Base-by-base conservation (phyloP, 1,284 basidiomycete species). In the Rhodotorula mucilaginosa region DNA sequence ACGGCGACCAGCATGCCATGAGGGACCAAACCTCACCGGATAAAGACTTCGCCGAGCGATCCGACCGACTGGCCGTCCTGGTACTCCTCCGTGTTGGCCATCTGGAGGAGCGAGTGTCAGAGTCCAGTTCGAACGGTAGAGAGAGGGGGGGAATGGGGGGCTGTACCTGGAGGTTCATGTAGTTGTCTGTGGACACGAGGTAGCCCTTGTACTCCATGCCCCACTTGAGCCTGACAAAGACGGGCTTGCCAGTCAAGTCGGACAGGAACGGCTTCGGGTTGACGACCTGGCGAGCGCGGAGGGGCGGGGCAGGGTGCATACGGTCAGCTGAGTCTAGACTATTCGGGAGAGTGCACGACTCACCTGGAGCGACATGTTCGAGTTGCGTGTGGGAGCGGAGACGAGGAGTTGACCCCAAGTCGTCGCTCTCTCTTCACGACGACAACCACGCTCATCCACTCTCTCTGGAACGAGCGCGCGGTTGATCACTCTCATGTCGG, bases 231-330 rank as follows among this genome's bases (percentile, higher is more conserved):
- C 89, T 88, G 70, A 99, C 95, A 57, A 72, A 90, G 63, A 98
- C 93, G 59, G 91, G 90, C 86, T 99, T 98, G 78, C 97, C 97
- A 39, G 96, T 98, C 79, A 98, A 88, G 82, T 97, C 93, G 84
- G 98, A 93, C 79, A 99, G 87, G 84, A 99, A 99, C 13, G 97
- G 97, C 84, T 98, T 98, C 26, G 97, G 96, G 83, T 99, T 99
- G 79, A 98, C 93, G 75, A 95, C 95, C 79, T 89, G 59, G 76
- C 72, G n/a, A 19, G 29, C 10, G 54, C 4, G 39, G n/a, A 6
- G 64, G 5, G 34, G 34, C 26, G n/a, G 26, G 47, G 26, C 18
- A 39, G 13, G 21, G 60, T 16, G 21, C 26, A 7, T 18, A 51
- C 46, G 2, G 59, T 58, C 23, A 44, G 63, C n/a, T 19, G 29